Conservation (phyloP, 768 basidiomycete species). For the Suillus weaverae region DNA sequence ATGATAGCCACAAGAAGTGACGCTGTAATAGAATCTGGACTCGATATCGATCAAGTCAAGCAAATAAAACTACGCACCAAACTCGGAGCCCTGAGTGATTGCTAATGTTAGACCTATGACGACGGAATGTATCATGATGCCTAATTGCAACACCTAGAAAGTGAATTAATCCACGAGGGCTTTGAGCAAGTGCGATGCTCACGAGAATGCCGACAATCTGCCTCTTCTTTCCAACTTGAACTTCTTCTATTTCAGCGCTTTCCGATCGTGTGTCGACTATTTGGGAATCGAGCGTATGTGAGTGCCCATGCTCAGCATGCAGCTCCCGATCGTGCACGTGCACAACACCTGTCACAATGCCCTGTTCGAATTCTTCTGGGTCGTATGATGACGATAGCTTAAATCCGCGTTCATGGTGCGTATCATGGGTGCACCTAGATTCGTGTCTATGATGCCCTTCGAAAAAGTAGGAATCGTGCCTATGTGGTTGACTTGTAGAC, state of each 20-base stretch:
- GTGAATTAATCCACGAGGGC: background rate
- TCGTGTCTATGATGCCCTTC: constrained; percentile 40
- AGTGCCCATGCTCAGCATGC: constrained; percentile 8
- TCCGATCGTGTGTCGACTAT: background rate
- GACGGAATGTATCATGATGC: constrained; percentile 84
- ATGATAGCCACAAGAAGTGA: constrained; percentile 72
- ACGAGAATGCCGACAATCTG: constrained; percentile 79
- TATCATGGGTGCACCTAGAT: constrained; percentile 21
- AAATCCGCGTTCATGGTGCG: constrained; percentile 29
- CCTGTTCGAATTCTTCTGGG: constrained; percentile 13
- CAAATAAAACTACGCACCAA: constrained; percentile 48
- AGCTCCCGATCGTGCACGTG: constrained; percentile 7
- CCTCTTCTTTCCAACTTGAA: constrained; percentile 50
- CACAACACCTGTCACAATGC: background rate
- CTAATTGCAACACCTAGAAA: constrained; percentile 69
- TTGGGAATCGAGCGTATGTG: constrained; percentile 11
- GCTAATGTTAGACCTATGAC: constrained; percentile 79
- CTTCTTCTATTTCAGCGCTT: constrained; percentile 21
- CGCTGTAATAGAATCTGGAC: constrained; percentile 37
- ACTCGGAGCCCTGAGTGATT: constrained; percentile 67
- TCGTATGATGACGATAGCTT: constrained; percentile 25
- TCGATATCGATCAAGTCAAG: constrained; percentile 1
- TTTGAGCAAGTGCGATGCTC: constrained; percentile 3
- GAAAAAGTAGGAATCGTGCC: constrained; percentile 21
- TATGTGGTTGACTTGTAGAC: constrained; percentile 8